A percentile compares a stretch with the other conserved stretches of the same genome.
These are phyloP conservation scores for Fraxinus greggii DNA, from an alignment of 305 asterid genomes.

Conservation along the genomic window DNA sequence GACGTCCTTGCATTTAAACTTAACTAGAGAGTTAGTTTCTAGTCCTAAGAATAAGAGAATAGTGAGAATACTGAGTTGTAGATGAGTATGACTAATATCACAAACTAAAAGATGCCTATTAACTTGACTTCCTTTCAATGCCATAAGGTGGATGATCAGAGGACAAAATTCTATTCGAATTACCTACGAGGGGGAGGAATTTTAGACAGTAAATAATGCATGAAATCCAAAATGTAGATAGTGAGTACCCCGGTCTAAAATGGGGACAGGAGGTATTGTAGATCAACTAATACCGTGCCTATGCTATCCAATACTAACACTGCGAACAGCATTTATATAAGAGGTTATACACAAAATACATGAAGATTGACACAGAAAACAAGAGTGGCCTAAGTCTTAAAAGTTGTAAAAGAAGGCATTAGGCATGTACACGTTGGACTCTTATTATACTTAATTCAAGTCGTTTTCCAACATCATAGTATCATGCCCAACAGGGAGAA, in stretches of 20 bases:
- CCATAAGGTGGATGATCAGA: background rate
- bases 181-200: background rate
- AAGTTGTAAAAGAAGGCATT: background rate
- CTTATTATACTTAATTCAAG: conserved; percentile 10
- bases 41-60: background rate
- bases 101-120: background rate
- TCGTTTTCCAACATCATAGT: conserved; percentile 6
- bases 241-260: background rate
- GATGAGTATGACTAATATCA: background rate
- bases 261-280: background rate
- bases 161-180: background rate
- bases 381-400: background rate
- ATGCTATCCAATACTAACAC: background rate
- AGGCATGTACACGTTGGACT: background rate
- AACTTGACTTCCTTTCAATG: background rate
- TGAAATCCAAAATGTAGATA: background rate
- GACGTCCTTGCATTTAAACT: background rate
- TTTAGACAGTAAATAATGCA: background rate
- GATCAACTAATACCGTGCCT: background rate
- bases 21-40: background rate
- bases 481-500: background rate
- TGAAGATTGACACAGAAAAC: background rate
- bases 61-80: background rate
- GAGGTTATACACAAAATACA: background rate
- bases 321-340: background rate